Conservation (phyloP, 2,329 filamentous ascomycete genomes). For the Fusarium verticillioides region DNA sequence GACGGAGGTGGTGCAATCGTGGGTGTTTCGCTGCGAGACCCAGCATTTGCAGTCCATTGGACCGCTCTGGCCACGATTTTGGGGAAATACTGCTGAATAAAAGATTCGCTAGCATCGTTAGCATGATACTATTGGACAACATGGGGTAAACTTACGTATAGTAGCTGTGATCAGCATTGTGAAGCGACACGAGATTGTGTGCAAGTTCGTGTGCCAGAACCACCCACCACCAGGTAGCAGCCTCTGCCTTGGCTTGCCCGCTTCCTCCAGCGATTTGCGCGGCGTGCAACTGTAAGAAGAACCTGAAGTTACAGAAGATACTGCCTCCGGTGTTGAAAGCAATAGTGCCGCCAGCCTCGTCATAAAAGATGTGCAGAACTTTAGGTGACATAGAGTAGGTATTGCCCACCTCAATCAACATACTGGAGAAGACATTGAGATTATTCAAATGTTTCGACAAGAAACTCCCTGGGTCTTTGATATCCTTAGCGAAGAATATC, state of each 20-base stretch:
- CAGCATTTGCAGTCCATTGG: conserved; percentile 46
- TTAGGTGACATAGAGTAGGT: conserved; percentile 77
- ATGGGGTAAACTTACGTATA: conserved; percentile 69
- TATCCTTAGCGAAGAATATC: conserved; percentile 73
- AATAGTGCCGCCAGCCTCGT: conserved; percentile 81
- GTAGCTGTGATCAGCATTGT: conserved; percentile 83
- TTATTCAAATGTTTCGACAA: conserved; percentile 68
- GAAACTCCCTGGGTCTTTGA: conserved; percentile 64
- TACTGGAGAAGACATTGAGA: conserved; percentile 74
- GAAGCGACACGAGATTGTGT: conserved; percentile 86
- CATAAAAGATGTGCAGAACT: conserved; percentile 88
- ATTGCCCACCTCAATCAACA: conserved; percentile 75
- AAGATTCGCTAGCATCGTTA: conserved; percentile 69
- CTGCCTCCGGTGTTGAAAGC: conserved; percentile 91
- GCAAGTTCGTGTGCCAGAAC: conserved; percentile 96
- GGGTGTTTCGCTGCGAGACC: conserved; percentile 7
- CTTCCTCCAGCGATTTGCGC: conserved; percentile 53
- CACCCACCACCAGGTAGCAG: conserved; percentile 90
- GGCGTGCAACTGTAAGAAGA: conserved; percentile 83
- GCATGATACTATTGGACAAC: background rate
- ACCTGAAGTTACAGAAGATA: conserved; percentile 93
- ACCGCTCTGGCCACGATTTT: conserved; percentile 71
- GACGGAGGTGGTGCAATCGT: conserved; percentile 38
- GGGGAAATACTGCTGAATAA: conserved; percentile 80
- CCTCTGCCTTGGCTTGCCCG: conserved; percentile 69